Conservation (phyloP, 164 flowering plant species). For the Chimonanthus praecox region DNA sequence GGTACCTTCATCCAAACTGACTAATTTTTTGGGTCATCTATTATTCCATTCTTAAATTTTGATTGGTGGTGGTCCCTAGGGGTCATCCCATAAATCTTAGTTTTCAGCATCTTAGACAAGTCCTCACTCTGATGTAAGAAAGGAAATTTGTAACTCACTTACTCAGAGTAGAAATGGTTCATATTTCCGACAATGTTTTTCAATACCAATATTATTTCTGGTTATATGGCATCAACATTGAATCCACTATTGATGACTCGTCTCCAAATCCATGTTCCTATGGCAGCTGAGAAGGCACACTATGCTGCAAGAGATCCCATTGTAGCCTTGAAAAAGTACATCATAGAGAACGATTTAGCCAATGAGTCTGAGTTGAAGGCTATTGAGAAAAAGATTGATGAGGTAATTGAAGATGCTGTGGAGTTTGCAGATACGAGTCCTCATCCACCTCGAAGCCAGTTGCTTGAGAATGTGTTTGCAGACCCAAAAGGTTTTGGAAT, state of each 20-base stretch:
- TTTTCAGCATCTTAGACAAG: too few relatives aligned
- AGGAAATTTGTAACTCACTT: too few relatives aligned
- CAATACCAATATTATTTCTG: not conserved
- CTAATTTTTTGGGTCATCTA: too few relatives aligned
- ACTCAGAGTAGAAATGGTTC: too few relatives aligned
- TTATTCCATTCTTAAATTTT: too few relatives aligned
- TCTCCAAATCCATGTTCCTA: not conserved
- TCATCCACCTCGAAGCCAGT: constrained; percentile 65
- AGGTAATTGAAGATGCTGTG: constrained; percentile 81
- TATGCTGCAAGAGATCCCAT: constrained; percentile 89
- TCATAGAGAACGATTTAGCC: constrained; percentile 63
- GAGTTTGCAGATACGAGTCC: constrained; percentile 93
- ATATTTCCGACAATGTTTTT: too few relatives aligned
- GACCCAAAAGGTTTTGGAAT: constrained; percentile 97
- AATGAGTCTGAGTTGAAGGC: constrained; percentile 74
- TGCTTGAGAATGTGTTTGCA: constrained; percentile 87
- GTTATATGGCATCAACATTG: not conserved
- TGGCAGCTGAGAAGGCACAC: constrained; percentile 84
- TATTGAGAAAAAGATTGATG: constrained; percentile 82
- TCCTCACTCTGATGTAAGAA: too few relatives aligned
- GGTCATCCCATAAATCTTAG: too few relatives aligned
- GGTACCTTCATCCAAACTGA: too few relatives aligned
- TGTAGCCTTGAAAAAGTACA: constrained; percentile 72
- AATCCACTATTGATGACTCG: not conserved
- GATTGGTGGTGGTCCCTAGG: too few relatives aligned